Base-by-base conservation (phyloP, 768 basidiomycete species). In the Hygrophorus russula region DNA sequence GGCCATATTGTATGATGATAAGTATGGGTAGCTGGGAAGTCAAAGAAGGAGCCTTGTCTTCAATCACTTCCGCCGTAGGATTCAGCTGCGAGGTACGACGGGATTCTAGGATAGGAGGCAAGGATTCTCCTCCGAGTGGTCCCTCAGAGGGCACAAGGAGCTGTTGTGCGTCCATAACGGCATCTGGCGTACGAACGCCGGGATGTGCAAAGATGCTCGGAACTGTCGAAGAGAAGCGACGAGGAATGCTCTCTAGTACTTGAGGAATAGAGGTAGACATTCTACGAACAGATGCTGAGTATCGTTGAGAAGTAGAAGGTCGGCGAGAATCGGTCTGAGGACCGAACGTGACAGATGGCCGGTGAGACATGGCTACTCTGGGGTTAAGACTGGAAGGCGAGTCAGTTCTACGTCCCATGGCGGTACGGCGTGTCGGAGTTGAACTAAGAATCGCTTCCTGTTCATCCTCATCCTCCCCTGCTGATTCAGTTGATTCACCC, bases 1-100 rank as follows among this genome's bases (percentile, higher is more conserved):
- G 64, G 14, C 87, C 87, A 59, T 96, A 96, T 63, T 96, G 93
- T 13, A 87, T 55, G 52, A 98, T 96, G 53, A 97, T 78, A 50
- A 83, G 57, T 28, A 89, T 55, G 4, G 94, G 94, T 20, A 98
- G 65, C 54, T 83, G 79, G 15, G 79, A 80, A 49, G 76, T 62
- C 49, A 88, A 58, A 10, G 83, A 81, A 2, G 78, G 78, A 14
- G 73, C 67, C 53, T 78, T 78, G 58, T 76, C 78, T 8, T 58
- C 49, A 10, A 63, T 54, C 12, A 60, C 68, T 43, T 75, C 72
- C 4, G 63, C 50, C 32, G 66, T 67, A 19, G 45, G 44, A 15
- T 56, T 55, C 24, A 49, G 51, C 19, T 56, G 56, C 33, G 61
- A 60, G n/a, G 59, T 44, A 20, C 61, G 63, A 13, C 59, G 56